Conservation (phyloP, 2,329 filamentous ascomycete species). For the Alternaria alternata region DNA sequence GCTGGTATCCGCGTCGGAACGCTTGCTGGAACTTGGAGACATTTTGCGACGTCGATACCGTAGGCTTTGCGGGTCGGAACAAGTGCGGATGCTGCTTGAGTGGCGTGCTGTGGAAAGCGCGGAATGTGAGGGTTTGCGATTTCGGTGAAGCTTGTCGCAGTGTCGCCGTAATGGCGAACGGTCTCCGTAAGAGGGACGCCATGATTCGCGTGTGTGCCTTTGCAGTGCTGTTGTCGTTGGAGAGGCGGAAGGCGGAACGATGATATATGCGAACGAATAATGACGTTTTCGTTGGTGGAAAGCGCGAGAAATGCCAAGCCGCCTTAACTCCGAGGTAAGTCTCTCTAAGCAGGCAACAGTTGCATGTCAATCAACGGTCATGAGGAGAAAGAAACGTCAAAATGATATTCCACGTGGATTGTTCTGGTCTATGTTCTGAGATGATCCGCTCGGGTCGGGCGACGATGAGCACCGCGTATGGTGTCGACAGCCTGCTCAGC, state of each 20-base stretch:
- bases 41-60: conserved; percentile 63
- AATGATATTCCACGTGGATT: not conserved
- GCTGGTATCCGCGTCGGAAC: conserved; percentile 68
- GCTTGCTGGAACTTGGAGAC: conserved; percentile 68
- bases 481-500: not conserved
- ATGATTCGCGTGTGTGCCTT: conserved; percentile 53
- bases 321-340: conserved; percentile 13
- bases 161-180: conserved; percentile 68
- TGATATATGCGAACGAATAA: conserved; percentile 18
- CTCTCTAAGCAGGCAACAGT: not conserved
- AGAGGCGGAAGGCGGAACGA: conserved; percentile 6
- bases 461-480: not conserved
- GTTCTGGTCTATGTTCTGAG: not conserved
- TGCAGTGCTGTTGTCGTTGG: conserved; percentile 7
- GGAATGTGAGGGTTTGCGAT: conserved; percentile 57
- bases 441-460: not conserved
- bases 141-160: conserved; percentile 63
- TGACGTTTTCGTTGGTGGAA: conserved; percentile 29
- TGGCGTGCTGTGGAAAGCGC: conserved; percentile 68
- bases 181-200: conserved; percentile 71
- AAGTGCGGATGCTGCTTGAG: conserved; percentile 58
- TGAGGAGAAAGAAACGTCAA: not conserved
- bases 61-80: conserved; percentile 54
- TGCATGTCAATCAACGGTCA: not conserved
- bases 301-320: conserved; percentile 32